Conservation (phyloP, 352 stramenopile genomes). For the Phytophthora macrochlamydospora region DNA sequence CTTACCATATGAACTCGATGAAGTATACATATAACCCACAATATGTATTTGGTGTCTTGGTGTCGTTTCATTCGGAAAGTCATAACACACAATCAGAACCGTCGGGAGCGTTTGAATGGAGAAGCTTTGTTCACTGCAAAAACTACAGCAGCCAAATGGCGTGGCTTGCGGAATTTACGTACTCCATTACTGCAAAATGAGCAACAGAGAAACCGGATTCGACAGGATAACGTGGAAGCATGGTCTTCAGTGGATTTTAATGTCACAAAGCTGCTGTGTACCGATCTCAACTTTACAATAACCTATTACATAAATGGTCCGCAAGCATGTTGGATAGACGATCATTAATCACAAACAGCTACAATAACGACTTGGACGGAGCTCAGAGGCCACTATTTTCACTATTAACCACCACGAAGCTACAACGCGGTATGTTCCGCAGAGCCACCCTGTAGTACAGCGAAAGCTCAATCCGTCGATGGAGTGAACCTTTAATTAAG, state of each 20-base stretch:
- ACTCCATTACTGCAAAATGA: slow-evolving; percentile 3
- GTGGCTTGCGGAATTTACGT: slow-evolving; percentile 5
- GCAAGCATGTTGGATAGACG: background rate
- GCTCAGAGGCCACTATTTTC: no score
- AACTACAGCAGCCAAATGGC: slow-evolving; percentile 9
- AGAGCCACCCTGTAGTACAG: no score
- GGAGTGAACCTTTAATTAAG: no score
- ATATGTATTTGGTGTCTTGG: background rate
- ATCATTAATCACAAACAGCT: background rate
- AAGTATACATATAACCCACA: background rate
- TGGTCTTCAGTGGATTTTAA: background rate
- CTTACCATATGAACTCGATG: background rate
- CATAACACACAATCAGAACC: background rate
- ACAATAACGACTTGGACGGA: no score
- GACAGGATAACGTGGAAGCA: background rate
- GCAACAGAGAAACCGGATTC: background rate
- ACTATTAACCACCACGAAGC: no score
- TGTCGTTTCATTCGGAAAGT: background rate
- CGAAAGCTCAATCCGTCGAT: no score
- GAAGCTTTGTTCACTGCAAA: slow-evolving; percentile 1
- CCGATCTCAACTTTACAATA: slow-evolving; percentile 1
- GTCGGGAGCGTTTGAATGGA: background rate
- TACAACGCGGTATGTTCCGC: no score
- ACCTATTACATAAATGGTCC: background rate
- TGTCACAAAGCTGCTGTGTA: background rate